Base-by-base conservation (phyloP, 2,329 filamentous ascomycete species). In the Botrytis sinoallii region DNA sequence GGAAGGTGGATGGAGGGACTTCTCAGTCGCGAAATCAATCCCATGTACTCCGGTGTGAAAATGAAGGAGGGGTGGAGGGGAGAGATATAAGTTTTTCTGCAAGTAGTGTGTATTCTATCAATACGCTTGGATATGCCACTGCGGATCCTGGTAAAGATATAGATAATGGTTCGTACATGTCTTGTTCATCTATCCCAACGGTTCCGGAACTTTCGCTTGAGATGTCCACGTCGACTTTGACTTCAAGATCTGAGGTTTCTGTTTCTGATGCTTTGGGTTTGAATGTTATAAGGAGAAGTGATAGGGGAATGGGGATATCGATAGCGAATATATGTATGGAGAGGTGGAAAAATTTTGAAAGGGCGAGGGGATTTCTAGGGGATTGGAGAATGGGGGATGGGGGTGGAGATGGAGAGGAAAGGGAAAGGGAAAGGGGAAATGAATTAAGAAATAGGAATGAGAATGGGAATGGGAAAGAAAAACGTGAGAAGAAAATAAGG, bases 41-140 rank as follows among this genome's bases (percentile, higher is more conserved):
- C 0, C 25, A n/a, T 6, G 1, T n/a, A 0, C 12, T n/a, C 0
- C 48, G 12, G 2, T n/a, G 14, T 16, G 52, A 57, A 18, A 9
- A 57, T 1, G 18, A 3, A 29, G 16, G 14, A 57, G n/a, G 3
- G 3, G 20, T 20, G 8, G 55, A 32, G 7, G n/a, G 7, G 22
- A 38, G 5, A 25, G 32, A 25, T 40, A 25, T 2, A n/a, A 16
- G 35, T 18, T 35, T 22, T 14, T 1, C 2, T 40, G 1, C 35
- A 3, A 40, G 32, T n/a, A 61, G 35, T 40, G 2, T 4, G n/a
- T 61, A 40, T 3, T 40, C 59, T 1, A 61, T 12, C 22, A 8
- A 25, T 2, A 40, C 35, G 1, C 35, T n/a, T n/a, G 32, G 35
- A 7, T 25, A 61, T 8, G 20, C 59, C 4, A 29, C 14, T 29